Evolutionary conservation across 192 early-diverging fungal species (phyloP), one percentile per base, ranked within the genome.

Genomic region (Podila horticola): DNA sequence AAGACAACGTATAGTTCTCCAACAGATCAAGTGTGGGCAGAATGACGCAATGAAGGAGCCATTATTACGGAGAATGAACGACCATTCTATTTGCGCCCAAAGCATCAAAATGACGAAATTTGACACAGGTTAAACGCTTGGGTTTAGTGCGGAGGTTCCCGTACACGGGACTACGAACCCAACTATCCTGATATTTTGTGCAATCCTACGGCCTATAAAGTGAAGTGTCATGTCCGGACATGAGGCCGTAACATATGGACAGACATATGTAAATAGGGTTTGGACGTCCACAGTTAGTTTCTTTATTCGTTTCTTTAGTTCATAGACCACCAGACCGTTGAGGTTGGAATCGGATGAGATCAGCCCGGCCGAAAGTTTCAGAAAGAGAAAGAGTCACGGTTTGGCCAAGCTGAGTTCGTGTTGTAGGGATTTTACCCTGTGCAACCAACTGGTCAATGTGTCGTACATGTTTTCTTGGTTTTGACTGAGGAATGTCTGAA

Each of bases 161-260:
- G 17, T 38, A 7, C 60, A 34, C 36, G 31, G 31, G 60, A 62
- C 60, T 62, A 62, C 60, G 60, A 62, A 36, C 6, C 60, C 60
- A 62, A 62, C n/a, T 62, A 33, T 33, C 30, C 33, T 62, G 30
- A 15, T 22, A 7, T 36, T 38, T 20, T 62, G 19, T 62, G 24
- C 17, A 31, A 36, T 36, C 60, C 60, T 22, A 62, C 13, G 30
- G 60, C 36, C 60, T 62, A 62, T 33, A 33, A 62, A 62, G 33
- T 36, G 60, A 62, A 62, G 22, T 38, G 60, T 62, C 60, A 62
- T 62, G 60, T 38, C 60, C 60, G 60, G 59, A 61, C 60, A 62
- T 62, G 19, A 38, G 30, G 12, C 59, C 15, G 59, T 33, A 34
- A 2, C 2, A 38, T 20, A 38, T 8, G 60, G 60, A 38, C 60